Conservation (phyloP, 192 early-diverging fungal genomes). For the Coemansia erecta region DNA sequence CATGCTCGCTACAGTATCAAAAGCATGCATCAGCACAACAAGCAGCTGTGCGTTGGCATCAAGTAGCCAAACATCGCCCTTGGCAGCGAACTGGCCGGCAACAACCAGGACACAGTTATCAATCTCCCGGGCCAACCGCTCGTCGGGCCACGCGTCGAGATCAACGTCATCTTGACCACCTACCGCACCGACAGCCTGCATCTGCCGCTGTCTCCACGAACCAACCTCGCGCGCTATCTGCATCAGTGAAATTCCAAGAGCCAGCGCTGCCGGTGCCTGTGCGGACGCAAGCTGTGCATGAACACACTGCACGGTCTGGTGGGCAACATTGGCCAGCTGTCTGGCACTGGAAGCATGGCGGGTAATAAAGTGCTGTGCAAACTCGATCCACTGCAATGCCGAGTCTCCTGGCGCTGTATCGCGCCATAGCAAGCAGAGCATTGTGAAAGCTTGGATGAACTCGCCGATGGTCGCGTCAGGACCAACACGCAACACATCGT, state of each 20-base stretch:
- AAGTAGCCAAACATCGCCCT: no score
- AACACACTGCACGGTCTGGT: constrained; percentile 1
- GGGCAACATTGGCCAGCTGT: background rate
- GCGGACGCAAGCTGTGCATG: constrained; percentile 6
- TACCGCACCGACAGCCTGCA: constrained; percentile 21
- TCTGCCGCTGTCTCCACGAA: background rate
- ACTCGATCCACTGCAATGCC: constrained; percentile 37
- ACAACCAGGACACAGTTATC: constrained; percentile 21
- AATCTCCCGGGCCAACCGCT: constrained; percentile 23
- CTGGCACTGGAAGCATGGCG: background rate
- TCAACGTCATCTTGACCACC: constrained; percentile 30
- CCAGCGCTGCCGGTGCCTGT: constrained; percentile 19
- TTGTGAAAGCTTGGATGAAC: constrained; percentile 35
- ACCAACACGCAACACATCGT: constrained; percentile 35
- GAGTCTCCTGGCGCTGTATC: background rate
- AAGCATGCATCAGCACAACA: constrained; percentile 25
- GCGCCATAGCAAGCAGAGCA: constrained; percentile 39
- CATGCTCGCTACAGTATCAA: background rate
- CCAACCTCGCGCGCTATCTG: constrained; percentile 27
- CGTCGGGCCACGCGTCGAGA: constrained; percentile 6
- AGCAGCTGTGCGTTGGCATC: background rate
- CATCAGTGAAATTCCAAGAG: constrained; percentile 21
- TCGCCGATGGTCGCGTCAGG: constrained; percentile 22
- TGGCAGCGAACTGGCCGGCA: constrained; percentile 15
- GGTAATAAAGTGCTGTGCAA: constrained; percentile 23